A percentile compares a stretch with the other conserved stretches of the same genome.
Conservation (phyloP, 2,329 filamentous ascomycete species). For the Cadophora gregata region DNA sequence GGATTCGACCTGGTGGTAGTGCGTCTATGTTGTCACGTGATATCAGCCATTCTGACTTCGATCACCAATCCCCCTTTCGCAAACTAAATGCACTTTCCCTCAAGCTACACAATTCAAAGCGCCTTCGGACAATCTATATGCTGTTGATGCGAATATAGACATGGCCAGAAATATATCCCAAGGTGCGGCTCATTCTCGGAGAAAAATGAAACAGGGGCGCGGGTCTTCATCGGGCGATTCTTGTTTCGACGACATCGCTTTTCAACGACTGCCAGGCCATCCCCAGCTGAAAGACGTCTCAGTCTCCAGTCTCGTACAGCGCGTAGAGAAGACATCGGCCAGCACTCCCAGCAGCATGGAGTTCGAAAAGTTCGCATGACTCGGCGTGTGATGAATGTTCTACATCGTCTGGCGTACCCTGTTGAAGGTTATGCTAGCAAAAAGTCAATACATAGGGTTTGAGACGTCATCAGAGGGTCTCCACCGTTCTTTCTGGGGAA, state of each 20-base stretch:
- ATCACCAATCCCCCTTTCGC: not conserved
- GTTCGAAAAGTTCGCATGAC: not conserved
- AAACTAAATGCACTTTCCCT: not conserved
- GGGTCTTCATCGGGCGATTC: not conserved
- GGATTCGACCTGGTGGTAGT: too few species aligned
- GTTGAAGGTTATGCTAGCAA: not conserved
- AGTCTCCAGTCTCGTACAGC: not conserved
- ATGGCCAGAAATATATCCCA: not conserved
- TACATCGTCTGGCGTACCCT: not conserved
- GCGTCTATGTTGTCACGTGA: too few species aligned
- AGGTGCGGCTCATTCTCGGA: slow-evolving; percentile 10
- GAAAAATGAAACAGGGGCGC: slow-evolving; percentile 2
- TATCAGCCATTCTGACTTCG: too few species aligned
- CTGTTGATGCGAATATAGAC: not conserved
- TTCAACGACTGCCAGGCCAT: not conserved
- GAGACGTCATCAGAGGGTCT: not conserved
- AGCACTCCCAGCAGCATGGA: not conserved
- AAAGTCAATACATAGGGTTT: not conserved
- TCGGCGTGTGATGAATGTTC: not conserved
- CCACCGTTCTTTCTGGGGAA: too few species aligned
- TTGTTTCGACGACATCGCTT: slow-evolving; percentile 13
- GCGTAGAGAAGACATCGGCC: not conserved
- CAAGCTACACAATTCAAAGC: not conserved
- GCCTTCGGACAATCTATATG: not conserved
- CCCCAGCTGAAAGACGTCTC: not conserved